Conservation (phyloP, 306 rosid species). For the Alnus glutinosa region DNA sequence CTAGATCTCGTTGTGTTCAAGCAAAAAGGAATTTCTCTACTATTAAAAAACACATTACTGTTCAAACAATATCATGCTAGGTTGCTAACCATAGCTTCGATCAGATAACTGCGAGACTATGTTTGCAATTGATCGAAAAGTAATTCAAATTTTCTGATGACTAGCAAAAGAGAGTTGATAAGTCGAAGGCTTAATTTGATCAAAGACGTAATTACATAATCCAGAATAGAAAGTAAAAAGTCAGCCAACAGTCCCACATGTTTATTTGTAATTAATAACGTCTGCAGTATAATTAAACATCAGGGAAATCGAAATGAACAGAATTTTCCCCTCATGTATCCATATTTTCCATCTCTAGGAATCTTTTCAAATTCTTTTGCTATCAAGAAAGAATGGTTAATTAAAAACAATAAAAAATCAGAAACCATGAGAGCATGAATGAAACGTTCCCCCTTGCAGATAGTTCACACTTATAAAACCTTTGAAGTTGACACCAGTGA, state of each 20-base stretch:
- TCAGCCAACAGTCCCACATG: not conserved
- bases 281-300: not conserved
- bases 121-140: not conserved
- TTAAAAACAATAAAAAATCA: not conserved
- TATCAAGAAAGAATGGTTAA: not conserved
- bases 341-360: not conserved
- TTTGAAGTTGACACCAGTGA: too few relatives aligned
- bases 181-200: not conserved
- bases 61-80: too few relatives aligned
- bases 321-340: not conserved
- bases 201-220: not conserved
- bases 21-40: too few relatives aligned
- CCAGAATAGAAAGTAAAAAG: not conserved
- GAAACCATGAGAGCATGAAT: not conserved
- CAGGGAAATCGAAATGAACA: not conserved
- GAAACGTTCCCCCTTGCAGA: too few relatives aligned
- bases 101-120: too few relatives aligned
- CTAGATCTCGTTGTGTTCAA: too few relatives aligned
- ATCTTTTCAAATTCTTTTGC: not conserved
- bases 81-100: too few relatives aligned
- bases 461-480: too few relatives aligned
- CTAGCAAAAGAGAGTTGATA: not conserved
- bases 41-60: too few relatives aligned
- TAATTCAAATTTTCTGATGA: not conserved
- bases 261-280: not conserved